phyloP scores from a whole-genome alignment of 2,329 filamentous ascomycete genomes.

The Colletotrichum sp. region DNA sequence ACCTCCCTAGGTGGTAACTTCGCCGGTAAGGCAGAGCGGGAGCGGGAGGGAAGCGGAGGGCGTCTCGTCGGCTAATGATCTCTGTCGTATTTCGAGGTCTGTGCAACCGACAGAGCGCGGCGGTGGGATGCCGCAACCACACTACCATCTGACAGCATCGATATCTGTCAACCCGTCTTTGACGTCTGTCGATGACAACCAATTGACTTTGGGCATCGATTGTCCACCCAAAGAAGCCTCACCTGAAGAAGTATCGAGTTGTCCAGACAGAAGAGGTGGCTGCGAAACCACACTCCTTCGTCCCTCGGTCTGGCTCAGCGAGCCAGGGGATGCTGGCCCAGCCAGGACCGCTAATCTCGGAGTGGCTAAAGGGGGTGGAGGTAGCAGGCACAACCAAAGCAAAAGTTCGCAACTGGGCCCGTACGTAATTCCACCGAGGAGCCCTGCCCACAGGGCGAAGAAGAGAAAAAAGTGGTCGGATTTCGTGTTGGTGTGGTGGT shows the following conservation, averaged over 20 bases:
- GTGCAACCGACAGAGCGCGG: background rate
- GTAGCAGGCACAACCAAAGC: background rate
- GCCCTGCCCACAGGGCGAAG: background rate
- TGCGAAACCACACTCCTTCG: background rate
- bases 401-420: background rate
- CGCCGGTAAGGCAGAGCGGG: background rate
- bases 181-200: background rate
- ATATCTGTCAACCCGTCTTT: background rate
- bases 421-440: background rate
- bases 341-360: conserved; percentile 1
- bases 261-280: background rate
- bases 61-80: background rate
- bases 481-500: background rate
- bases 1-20: background rate
- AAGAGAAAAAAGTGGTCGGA: background rate
- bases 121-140: background rate
- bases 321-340: background rate
- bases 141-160: background rate
- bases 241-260: background rate
- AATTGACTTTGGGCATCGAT: background rate
- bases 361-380: background rate
- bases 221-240: background rate
- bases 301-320: background rate
- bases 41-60: background rate
- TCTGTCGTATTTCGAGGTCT: background rate